Evolutionary conservation across 2,329 filamentous ascomycete species (phyloP).

Genomic region (Chrysoporthe puriensis): DNA sequence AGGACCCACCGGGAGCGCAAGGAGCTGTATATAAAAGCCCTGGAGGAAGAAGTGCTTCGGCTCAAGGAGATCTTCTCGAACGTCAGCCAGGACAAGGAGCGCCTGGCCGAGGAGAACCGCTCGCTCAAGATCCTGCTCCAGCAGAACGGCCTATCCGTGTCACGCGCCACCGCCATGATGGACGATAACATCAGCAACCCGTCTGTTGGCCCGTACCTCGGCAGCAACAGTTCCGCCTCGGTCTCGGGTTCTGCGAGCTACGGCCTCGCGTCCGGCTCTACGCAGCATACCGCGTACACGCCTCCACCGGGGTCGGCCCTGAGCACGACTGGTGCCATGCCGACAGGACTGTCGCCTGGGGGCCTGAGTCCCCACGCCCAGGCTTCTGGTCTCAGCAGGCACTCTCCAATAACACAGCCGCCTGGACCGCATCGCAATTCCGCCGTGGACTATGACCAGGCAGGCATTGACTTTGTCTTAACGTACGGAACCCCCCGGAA

Average conservation of each 20-base stretch:
- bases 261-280: constrained; percentile 47
- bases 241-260: constrained; percentile 60
- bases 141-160: constrained; percentile 53
- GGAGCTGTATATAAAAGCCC: constrained; percentile 90
- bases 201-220: constrained; percentile 41
- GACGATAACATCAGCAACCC: constrained; percentile 52
- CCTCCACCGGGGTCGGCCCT: constrained; percentile 43
- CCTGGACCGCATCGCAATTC: constrained; percentile 39
- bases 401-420: constrained; percentile 35
- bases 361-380: constrained; percentile 30
- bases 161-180: constrained; percentile 34
- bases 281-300: constrained; percentile 48
- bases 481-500: constrained; percentile 69
- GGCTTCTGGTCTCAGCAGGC: constrained; percentile 38
- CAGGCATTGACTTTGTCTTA: constrained; percentile 88
- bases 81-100: constrained; percentile 75
- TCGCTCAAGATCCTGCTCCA: constrained; percentile 64
- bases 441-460: constrained; percentile 74
- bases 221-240: constrained; percentile 36
- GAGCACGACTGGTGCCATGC: constrained; percentile 26
- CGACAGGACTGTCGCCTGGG: constrained; percentile 17
- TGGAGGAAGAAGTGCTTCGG: constrained; percentile 88
- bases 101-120: constrained; percentile 77
- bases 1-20: constrained; percentile 97
- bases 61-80: constrained; percentile 84